These are phyloP conservation scores for Coriolopsis trogii DNA, from an alignment of 1,284 basidiomycete species.

Conservation along the genomic window DNA sequence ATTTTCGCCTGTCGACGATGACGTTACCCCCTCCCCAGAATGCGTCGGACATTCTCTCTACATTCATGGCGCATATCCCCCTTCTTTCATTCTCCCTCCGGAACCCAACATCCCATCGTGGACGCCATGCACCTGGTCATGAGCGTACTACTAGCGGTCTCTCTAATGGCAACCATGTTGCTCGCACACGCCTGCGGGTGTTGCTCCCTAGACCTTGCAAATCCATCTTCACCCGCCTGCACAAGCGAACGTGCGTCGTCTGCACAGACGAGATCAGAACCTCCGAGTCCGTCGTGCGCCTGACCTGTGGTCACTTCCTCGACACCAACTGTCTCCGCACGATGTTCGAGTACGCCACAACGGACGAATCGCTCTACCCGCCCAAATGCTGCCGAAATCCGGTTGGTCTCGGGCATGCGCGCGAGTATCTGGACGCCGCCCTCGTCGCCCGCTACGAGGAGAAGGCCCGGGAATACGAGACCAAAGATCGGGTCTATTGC, in stretches of 20 bases:
- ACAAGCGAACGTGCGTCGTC: constrained; percentile 6
- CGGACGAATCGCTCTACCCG: constrained; percentile 25
- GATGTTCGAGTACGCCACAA: constrained; percentile 22
- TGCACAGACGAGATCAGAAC: constrained; percentile 18
- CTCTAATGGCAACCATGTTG: too few relatives aligned
- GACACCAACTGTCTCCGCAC: constrained; percentile 19
- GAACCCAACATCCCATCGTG: neutral
- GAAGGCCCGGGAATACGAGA: constrained; percentile 20
- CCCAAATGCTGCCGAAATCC: constrained; percentile 23
- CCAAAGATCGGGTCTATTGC: constrained; percentile 23
- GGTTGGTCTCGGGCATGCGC: too few relatives aligned
- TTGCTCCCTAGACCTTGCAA: neutral
- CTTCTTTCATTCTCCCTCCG: neutral
- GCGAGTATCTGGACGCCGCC: constrained; percentile 6
- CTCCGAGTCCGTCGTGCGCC: neutral
- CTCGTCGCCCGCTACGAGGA: constrained; percentile 6
- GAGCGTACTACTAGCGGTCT: too few relatives aligned
- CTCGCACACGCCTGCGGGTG: neutral
- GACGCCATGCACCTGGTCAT: too few relatives aligned
- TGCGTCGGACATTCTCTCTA: too few relatives aligned
- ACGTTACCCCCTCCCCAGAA: too few relatives aligned
- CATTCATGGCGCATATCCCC: too few relatives aligned
- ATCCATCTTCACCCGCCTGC: neutral
- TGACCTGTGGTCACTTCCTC: constrained; percentile 22
- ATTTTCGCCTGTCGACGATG: too few relatives aligned